Evolutionary conservation across 1,284 basidiomycete species (phyloP), one percentile per base, ranked within the genome.

Genomic region (Tilletia setariae): DNA sequence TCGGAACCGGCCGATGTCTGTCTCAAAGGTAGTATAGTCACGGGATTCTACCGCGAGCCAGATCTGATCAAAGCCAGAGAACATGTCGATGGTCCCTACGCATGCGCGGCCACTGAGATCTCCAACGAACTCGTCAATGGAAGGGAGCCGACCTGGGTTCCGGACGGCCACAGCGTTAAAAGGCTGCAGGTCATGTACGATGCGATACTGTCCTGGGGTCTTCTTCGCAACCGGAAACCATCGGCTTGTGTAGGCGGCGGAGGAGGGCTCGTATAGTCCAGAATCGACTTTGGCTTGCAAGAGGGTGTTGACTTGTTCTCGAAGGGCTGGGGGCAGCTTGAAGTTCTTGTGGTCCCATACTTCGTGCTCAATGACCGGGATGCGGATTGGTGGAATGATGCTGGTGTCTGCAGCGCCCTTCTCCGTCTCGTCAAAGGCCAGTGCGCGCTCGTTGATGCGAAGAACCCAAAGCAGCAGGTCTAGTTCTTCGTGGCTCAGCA

Each of bases 51-150:
- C 47, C 4, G 47, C 47, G 16, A 49, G 47, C 47, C 47, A 49
- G 47, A 49, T 23, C 19, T 49, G 47, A 49, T 49, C 47, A n/a
- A 49, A 49, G 19, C 47, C 47, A 4, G 47, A 49, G 47, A 49
- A 49, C 19, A n/a, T 16, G 25, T 49, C 47, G 47, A 49, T 16
- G 6, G 6, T 49, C 6, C 47, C 47, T 16, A 49, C 25, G 19
- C 47, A 49, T n/a, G 47, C 47, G 19, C 25, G 19, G 47, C 47
- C 47, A 19, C 47, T 49, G 47, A 49, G 47, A 7, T 49, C 47
- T 4, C 47, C 47, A 23, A 49, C 47, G 47, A 49, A 49, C 8
- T 7, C 4, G 25, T 49, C 47, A n/a, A 49, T 49, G 19, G 19
- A 23, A 4, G 47, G 47, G 19, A 49, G 47, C 16, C 47, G 4